Evolutionary conservation across 208 protist species (phyloP).

Genomic region (Wallacemonas collosoma): DNA sequence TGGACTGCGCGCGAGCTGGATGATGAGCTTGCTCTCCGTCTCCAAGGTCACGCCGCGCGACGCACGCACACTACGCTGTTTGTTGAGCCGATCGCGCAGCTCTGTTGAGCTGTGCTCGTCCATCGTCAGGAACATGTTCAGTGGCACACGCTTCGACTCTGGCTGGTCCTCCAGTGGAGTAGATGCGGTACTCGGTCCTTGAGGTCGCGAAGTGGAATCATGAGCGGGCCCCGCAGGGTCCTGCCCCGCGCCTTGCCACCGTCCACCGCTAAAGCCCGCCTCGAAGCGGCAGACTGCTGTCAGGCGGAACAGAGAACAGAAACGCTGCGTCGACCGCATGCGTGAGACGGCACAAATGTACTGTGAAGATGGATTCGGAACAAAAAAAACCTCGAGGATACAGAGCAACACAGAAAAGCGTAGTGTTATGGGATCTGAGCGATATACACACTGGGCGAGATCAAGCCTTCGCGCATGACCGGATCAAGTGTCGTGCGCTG

Average conservation of each 20-base stretch:
- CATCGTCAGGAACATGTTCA: slow-evolving; percentile 13
- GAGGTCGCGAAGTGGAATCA: background rate
- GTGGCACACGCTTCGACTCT: slow-evolving; percentile 7
- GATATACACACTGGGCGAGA: no score
- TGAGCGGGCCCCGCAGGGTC: background rate
- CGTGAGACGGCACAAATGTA: background rate
- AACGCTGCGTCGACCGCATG: background rate
- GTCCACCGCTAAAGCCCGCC: background rate
- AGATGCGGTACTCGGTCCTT: background rate
- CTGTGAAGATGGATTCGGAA: background rate
- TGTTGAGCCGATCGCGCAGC: slow-evolving; percentile 29
- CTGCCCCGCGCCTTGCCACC: background rate
- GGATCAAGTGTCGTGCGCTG: no score
- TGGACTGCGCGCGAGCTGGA: slow-evolving; percentile 58
- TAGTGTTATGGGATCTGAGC: no score
- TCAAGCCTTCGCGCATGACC: no score
- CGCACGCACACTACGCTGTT: slow-evolving; percentile 23
- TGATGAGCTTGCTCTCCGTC: slow-evolving; percentile 63
- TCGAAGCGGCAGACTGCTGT: background rate
- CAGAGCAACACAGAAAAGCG: no score
- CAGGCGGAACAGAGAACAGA: background rate
- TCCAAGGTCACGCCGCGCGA: slow-evolving; percentile 46
- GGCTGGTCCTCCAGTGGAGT: background rate
- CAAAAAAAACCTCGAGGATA: background rate
- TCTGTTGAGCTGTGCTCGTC: slow-evolving; percentile 23